These are phyloP conservation scores for Aristolochia californica DNA, from an alignment of 164 flowering plant genomes.

Conservation along the genomic window DNA sequence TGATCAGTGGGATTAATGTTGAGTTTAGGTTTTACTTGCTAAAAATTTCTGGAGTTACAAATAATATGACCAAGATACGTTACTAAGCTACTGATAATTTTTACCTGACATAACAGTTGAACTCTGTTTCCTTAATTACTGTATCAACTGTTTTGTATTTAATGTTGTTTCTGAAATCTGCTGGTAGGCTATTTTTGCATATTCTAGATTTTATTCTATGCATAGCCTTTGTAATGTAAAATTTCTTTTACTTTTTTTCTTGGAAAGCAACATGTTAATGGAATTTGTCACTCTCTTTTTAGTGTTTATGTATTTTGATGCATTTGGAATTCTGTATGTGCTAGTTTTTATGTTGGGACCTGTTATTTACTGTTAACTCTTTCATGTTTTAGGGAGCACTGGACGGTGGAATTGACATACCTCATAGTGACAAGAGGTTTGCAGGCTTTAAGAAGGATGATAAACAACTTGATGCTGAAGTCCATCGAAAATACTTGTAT, in stretches of 20 bases:
- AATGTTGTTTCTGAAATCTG: background rate
- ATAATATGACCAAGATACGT: no score
- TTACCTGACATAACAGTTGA: no score
- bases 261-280: background rate
- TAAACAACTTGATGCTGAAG: slow-evolving; percentile 70
- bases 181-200: background rate
- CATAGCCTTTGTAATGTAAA: background rate
- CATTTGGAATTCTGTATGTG: no score
- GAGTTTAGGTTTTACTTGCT: no score
- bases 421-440: slow-evolving; percentile 82
- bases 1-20: background rate
- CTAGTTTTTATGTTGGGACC: background rate
- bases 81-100: no score
- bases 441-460: slow-evolving; percentile 57
- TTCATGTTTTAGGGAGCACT: slow-evolving; percentile 51
- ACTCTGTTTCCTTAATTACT: no score
- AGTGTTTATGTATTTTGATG: no score
- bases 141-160: no score
- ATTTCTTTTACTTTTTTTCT: background rate
- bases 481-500: slow-evolving; percentile 68
- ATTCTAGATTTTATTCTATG: background rate
- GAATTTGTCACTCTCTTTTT: no score
- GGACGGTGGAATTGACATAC: slow-evolving; percentile 85
- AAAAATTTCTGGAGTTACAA: no score
- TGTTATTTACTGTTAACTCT: background rate